These are phyloP conservation scores for Podaxis sp. DNA, from an alignment of 768 basidiomycete species.

Conservation along the genomic window DNA sequence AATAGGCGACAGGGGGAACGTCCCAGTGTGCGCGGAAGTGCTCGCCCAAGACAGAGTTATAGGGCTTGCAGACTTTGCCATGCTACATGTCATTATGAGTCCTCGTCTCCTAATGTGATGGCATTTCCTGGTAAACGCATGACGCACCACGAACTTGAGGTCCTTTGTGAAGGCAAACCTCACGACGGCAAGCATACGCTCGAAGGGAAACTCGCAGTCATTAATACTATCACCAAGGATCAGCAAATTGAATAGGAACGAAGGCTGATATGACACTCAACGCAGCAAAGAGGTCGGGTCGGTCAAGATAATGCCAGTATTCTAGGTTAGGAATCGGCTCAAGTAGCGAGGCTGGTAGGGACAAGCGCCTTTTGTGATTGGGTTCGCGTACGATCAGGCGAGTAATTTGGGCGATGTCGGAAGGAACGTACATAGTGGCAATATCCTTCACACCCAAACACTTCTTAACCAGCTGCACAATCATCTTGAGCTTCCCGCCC, in stretches of 20 bases:
- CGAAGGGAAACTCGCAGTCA: slow-evolving; percentile 87
- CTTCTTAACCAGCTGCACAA: slow-evolving; percentile 86
- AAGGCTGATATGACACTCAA: slow-evolving; percentile 36
- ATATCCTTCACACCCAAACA: slow-evolving; percentile 94
- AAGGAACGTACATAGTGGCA: slow-evolving; percentile 74
- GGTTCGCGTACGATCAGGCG: background rate
- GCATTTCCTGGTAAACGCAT: slow-evolving; percentile 2
- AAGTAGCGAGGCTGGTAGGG: slow-evolving; percentile 86
- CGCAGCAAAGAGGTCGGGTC: slow-evolving; percentile 90
- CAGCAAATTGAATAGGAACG: slow-evolving; percentile 3
- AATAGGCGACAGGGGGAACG: slow-evolving; percentile 55
- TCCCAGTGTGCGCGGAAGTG: slow-evolving; percentile 90
- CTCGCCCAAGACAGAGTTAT: slow-evolving; percentile 84
- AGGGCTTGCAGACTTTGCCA: slow-evolving; percentile 91
- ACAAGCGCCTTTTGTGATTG: slow-evolving; percentile 70
- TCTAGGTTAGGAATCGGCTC: slow-evolving; percentile 96
- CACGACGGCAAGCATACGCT: slow-evolving; percentile 89
- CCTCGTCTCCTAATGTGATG: background rate
- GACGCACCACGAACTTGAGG: slow-evolving; percentile 82
- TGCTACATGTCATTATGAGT: slow-evolving; percentile 42
- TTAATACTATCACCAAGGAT: slow-evolving; percentile 61
- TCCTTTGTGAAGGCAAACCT: slow-evolving; percentile 91
- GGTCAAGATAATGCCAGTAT: slow-evolving; percentile 92
- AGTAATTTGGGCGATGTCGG: background rate
- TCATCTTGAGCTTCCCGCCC: slow-evolving; percentile 92